Base-by-base conservation (phyloP, 2,329 filamentous ascomycete species). In the Ophiostoma sp. region DNA sequence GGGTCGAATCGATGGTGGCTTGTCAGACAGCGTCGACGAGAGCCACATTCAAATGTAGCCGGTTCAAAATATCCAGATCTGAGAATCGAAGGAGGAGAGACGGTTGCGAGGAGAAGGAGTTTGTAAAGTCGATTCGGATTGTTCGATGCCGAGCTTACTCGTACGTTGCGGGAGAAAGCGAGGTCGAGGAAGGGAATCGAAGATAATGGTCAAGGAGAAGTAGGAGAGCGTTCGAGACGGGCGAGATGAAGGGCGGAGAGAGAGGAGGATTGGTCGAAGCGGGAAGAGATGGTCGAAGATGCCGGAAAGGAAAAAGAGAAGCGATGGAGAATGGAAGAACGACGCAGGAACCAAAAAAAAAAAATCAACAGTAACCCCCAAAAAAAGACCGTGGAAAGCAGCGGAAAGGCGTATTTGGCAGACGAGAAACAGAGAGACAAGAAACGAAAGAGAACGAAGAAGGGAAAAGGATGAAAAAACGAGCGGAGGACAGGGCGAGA, bases 11-110 rank as follows among this genome's bases (percentile, higher is more conserved):
- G 39, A 50, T 64, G 25, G 52, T 48, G 25, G 15, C 45, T 63
- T 61, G 74, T 74, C 48, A 63, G 73, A 72, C 73, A 74, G 52
- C 17, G 59, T 74, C 68, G 71, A 70, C 73, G 48, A 72, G 68
- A 69, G 36, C 69, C 71, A 70, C 71, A 61, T 59, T 75, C 39
- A 70, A 22, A 63, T 75, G 69, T 28, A 69, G 66, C 69, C 50
- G 22, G 69, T 28, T 17, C 71, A 55, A 33, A 25, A 45, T 71
- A 69, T 75, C 64, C 73, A 72, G 71, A 48, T 25, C 36, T 61
- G 15, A 31, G 33, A 36, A 17, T 33, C 17, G 42, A 36, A 31
- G 33, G 17, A 25, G n/a, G 31, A 28, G 22, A 22, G n/a, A 33
- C 5, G 12, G 12, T 25, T 15, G 33, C 17, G n/a, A 15, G 48